These are phyloP conservation scores for Diaporthe vexans DNA, from an alignment of 2,329 filamentous ascomycete genomes.

Conservation along the genomic window DNA sequence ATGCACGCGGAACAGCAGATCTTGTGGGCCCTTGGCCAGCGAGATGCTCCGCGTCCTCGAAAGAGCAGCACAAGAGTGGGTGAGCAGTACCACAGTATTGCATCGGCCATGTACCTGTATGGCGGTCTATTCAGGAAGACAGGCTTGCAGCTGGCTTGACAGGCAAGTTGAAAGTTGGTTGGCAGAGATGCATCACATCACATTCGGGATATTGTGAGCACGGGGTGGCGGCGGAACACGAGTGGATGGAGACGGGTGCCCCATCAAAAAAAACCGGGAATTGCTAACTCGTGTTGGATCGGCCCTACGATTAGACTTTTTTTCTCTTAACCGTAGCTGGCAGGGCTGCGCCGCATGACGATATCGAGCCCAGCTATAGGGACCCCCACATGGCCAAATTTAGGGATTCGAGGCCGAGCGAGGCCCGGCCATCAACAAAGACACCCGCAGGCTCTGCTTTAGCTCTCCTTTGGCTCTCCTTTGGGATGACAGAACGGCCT, in stretches of 20 bases:
- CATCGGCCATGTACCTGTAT: too few species aligned
- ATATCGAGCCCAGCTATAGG: conserved; percentile 24
- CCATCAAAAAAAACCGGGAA: background rate
- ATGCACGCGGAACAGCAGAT: conserved; percentile 26
- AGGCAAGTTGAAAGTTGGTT: background rate
- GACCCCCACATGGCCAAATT: conserved; percentile 29
- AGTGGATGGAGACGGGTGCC: conserved; percentile 9
- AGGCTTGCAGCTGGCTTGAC: too few species aligned
- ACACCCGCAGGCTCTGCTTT: conserved; percentile 10
- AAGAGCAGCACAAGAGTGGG: background rate
- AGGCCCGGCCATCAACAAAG: conserved; percentile 18
- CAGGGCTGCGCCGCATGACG: conserved; percentile 30
- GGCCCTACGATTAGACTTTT: conserved; percentile 29
- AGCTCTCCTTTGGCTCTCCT: too few species aligned
- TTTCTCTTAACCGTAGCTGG: background rate
- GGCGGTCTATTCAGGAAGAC: too few species aligned
- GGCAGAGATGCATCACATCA: background rate
- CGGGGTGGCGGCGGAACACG: conserved; percentile 25
- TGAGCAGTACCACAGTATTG: too few species aligned
- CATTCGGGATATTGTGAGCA: background rate
- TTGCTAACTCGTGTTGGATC: conserved; percentile 24
- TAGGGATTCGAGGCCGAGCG: conserved; percentile 17
- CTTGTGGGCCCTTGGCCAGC: background rate
- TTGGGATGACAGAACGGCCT: conserved; percentile 16
- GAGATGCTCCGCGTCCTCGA: conserved; percentile 2